A percentile compares a stretch with the other conserved stretches of the same genome.
phyloP scores from a whole-genome alignment of 1,284 basidiomycete species.

The Ganoderma sp. region DNA sequence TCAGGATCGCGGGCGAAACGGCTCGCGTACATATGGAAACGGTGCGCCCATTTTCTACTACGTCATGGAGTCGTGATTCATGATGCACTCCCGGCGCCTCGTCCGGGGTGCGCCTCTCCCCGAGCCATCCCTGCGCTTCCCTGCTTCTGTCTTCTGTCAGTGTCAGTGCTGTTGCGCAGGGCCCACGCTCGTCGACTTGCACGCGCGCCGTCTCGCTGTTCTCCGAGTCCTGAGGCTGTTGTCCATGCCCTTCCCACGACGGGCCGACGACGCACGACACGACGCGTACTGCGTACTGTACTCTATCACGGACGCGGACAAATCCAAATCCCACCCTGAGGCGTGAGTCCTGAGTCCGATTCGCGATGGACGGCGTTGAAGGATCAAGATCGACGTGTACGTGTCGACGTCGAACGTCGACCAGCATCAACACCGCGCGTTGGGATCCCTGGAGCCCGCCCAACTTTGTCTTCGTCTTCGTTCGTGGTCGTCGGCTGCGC shows the following conservation, averaged over 20 bases:
- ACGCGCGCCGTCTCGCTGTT: too few species aligned
- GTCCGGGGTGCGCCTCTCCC: neutral
- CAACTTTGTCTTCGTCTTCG: neutral
- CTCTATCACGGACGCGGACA: neutral
- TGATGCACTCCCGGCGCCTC: neutral
- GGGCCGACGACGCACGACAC: too few species aligned
- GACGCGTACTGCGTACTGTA: neutral
- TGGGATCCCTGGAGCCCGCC: neutral
- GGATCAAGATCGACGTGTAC: neutral
- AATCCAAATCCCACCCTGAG: neutral
- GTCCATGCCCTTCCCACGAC: neutral
- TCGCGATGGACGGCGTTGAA: neutral
- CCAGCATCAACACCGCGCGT: neutral
- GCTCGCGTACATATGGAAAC: neutral
- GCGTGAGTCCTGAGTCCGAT: neutral
- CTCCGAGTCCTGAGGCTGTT: too few species aligned
- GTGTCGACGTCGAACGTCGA: neutral
- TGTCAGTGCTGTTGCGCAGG: neutral
- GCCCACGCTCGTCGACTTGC: neutral
- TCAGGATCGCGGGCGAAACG: neutral
- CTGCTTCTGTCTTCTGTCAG: neutral
- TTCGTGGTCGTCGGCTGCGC: neutral
- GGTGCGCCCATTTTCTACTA: slow-evolving; percentile 4
- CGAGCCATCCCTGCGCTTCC: neutral
- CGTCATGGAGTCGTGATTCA: too few species aligned